Evolutionary conservation across 768 basidiomycete genomes (phyloP), one percentile per base, ranked within the genome.

Genomic region (Auricularia cornea): DNA sequence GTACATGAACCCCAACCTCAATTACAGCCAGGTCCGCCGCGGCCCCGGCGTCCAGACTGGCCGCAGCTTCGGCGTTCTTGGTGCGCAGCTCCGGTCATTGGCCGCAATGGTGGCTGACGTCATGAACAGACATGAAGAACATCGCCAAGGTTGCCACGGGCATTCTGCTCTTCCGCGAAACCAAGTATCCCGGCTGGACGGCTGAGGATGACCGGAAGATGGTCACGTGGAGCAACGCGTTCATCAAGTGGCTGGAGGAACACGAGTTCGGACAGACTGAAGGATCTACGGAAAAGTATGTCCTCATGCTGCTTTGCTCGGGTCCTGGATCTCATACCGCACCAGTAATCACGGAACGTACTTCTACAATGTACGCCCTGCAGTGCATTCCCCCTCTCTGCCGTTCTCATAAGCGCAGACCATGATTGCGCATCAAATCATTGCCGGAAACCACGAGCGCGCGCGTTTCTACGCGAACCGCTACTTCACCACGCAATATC

Each of bases 261-360:
- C 81, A 77, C 67, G 66, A 69, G 11, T 71, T 83, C 59, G 83
- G 79, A 35, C 74, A 78, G 66, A 67, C 74, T 59, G 72, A 78
- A 33, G 75, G 75, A 3, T 67, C 70, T 2, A 77, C 81, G 33
- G 75, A 79, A 28, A 86, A 86, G 84, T 84, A 64, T 67, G 79
- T 70, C 20, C n/a, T n/a, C n/a, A n/a, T n/a, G n/a, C n/a, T n/a
- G n/a, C n/a, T n/a, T n/a, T n/a, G n/a, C n/a, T n/a, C n/a, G n/a
- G n/a, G n/a, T n/a, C n/a, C 64, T 8, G 30, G 18, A 30, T 29
- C 60, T 3, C 10, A 14, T 60, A 14, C 35, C 16, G 8, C 35
- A 8, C 20, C 66, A 88, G 86, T 68, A 89, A 89, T 66, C 87
- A 88, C 66, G 86, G 85, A 33, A 77, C 82, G 0, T 89, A 83